A percentile compares a stretch with the other conserved stretches of the same genome.
phyloP scores from a whole-genome alignment of 495 filamentous ascomycete genomes.

The Copromyces sp. region DNA sequence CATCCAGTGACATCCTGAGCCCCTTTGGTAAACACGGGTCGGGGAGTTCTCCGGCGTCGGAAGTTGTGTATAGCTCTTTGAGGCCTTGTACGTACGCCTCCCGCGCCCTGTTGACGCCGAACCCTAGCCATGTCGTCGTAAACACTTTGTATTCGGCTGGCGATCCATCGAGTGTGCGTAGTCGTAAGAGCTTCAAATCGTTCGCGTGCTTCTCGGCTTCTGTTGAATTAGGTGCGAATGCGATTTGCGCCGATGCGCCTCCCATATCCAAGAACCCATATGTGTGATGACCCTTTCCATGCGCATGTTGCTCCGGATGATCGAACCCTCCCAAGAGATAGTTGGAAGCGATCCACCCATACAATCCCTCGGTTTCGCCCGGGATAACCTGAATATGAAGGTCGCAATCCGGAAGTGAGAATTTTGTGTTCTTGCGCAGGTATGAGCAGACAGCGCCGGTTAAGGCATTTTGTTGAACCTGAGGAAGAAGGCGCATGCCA shows the following conservation, averaged over 20 bases:
- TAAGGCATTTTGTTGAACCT: slow-evolving; percentile 57
- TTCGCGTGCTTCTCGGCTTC: slow-evolving; percentile 84
- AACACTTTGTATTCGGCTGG: slow-evolving; percentile 78
- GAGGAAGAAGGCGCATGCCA: slow-evolving; percentile 86
- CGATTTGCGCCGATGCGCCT: slow-evolving; percentile 92
- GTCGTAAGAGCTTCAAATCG: slow-evolving; percentile 73
- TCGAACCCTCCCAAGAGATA: slow-evolving; percentile 94
- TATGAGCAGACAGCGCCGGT: slow-evolving; percentile 76
- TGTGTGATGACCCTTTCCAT: slow-evolving; percentile 83
- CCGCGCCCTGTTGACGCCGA: slow-evolving; percentile 86
- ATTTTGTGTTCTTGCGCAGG: slow-evolving; percentile 65
- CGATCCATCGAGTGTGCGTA: slow-evolving; percentile 71
- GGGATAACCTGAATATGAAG: slow-evolving; percentile 90
- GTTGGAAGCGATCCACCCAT: slow-evolving; percentile 99
- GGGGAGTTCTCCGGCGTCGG: slow-evolving; percentile 54
- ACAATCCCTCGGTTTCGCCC: slow-evolving; percentile 94
- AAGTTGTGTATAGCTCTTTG: slow-evolving; percentile 44
- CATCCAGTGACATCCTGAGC: slow-evolving; percentile 56
- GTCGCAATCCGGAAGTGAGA: slow-evolving; percentile 81
- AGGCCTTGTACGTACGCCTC: slow-evolving; percentile 67
- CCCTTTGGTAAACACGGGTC: slow-evolving; percentile 87
- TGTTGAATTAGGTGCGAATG: slow-evolving; percentile 89
- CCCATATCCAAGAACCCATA: slow-evolving; percentile 99
- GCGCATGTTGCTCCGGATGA: slow-evolving; percentile 54
- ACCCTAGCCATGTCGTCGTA: slow-evolving; percentile 92